Evolutionary conservation across 805 yeast genomes (phyloP).

Genomic region (Starmerella powellii): DNA sequence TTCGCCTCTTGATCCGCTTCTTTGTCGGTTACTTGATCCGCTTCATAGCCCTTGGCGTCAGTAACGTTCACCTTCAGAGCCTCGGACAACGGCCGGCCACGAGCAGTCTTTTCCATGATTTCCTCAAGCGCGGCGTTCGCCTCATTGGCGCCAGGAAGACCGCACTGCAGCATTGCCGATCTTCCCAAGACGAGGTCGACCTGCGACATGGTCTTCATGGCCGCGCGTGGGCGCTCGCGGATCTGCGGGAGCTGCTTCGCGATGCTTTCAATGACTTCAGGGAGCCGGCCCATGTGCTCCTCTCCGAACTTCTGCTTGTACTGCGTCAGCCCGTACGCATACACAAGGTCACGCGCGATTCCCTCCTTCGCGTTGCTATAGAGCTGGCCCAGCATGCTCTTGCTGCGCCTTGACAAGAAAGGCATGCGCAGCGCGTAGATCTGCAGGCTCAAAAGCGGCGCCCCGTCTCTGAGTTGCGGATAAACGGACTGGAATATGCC

Average conservation of each 20-base stretch:
- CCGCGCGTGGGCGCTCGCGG: conserved; percentile 2
- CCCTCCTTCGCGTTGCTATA: conserved; percentile 10
- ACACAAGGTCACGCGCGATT: conserved; percentile 13
- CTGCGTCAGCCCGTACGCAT: conserved; percentile 16
- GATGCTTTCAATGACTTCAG: conserved; percentile 1
- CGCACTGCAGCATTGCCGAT: conserved; percentile 7
- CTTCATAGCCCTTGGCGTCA: neutral
- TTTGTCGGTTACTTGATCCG: no score
- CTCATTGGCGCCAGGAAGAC: conserved; percentile 3
- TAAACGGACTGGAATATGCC: conserved; percentile 18
- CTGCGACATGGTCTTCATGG: neutral
- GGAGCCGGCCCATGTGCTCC: conserved; percentile 1
- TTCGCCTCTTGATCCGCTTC: no score
- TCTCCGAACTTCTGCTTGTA: conserved; percentile 14
- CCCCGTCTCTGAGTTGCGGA: conserved; percentile 7
- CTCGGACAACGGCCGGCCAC: conserved; percentile 7
- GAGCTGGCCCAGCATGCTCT: conserved; percentile 10
- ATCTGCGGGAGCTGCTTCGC: neutral
- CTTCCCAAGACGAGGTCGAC: conserved; percentile 9
- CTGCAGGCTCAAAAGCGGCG: no score
- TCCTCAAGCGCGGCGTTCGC: neutral
- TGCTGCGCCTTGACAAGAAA: conserved; percentile 8
- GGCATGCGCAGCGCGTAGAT: conserved; percentile 21
- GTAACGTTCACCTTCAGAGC: conserved; percentile 7
- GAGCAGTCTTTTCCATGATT: conserved; percentile 2